Conservation (phyloP, 768 basidiomycete species). For the Russula ochroleuca region DNA sequence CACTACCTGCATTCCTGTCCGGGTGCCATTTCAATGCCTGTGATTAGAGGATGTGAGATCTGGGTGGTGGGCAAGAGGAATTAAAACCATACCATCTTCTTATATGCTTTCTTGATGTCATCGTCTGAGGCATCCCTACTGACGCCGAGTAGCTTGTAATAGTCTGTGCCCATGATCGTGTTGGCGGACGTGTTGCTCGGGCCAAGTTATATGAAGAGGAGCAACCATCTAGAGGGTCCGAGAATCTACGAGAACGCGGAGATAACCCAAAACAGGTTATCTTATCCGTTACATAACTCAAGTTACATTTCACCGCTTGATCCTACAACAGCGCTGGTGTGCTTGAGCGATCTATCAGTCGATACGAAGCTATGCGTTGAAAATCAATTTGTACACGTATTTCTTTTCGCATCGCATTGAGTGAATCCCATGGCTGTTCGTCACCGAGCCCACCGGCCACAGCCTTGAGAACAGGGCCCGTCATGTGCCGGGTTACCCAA, state of each 20-base stretch:
- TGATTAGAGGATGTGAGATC: conserved; percentile 9
- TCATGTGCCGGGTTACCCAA: not conserved
- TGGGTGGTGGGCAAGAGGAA: not conserved
- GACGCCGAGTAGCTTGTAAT: conserved; percentile 81
- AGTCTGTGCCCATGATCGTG: conserved; percentile 71
- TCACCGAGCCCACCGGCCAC: no score
- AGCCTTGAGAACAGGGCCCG: not conserved
- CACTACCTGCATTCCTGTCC: conserved; percentile 82
- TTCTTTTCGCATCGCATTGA: no score
- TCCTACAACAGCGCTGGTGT: no score
- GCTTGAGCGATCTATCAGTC: no score
- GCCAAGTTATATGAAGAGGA: not conserved
- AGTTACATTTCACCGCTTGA: no score
- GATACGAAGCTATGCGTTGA: not conserved
- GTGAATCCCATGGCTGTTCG: not conserved
- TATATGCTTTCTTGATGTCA: conserved; percentile 91
- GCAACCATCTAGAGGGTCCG: not conserved
- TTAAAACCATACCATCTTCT: conserved; percentile 67
- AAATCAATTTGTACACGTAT: not conserved
- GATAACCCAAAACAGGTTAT: not conserved
- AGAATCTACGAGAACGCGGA: conserved; percentile 23
- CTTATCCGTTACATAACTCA: no score
- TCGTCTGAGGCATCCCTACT: conserved; percentile 71
- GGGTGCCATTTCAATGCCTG: conserved; percentile 94
- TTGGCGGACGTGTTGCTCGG: not conserved